Percentiles rank a stretch among this genome's conserved stretches.
phyloP scores from a whole-genome alignment of 192 early-diverging fungal species.

The Linnemannia zychae region DNA sequence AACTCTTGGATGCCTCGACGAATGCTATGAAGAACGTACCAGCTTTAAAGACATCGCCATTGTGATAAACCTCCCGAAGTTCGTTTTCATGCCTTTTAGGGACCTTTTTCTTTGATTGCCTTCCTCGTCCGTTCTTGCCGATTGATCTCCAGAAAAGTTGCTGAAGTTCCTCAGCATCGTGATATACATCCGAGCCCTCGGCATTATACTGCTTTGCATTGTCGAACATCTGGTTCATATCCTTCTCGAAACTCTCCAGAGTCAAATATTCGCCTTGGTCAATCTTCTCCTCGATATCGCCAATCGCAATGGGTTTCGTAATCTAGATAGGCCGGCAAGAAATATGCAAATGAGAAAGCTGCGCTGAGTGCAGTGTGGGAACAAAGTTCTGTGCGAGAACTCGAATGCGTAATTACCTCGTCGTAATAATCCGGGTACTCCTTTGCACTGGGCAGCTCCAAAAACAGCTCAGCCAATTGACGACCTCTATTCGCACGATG shows the following conservation, averaged over 20 bases:
- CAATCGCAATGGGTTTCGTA: conserved; percentile 30
- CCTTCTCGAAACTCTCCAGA: conserved; percentile 75
- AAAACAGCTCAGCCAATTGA: conserved; percentile 77
- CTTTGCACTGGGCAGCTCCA: conserved; percentile 74
- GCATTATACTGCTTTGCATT: conserved; percentile 94
- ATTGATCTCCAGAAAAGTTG: conserved; percentile 24
- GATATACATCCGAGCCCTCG: conserved; percentile 86
- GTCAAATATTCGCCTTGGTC: conserved; percentile 73
- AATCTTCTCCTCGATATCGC: conserved; percentile 67
- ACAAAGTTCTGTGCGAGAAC: conserved; percentile 62
- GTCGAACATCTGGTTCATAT: conserved; percentile 87
- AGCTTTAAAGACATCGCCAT: not conserved
- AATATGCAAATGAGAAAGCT: not conserved
- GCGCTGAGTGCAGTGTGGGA: conserved; percentile 7
- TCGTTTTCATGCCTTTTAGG: conserved; percentile 15
- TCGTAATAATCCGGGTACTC: conserved; percentile 93
- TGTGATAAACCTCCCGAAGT: not conserved
- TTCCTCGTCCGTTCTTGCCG: conserved; percentile 17
- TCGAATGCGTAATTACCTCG: conserved; percentile 82
- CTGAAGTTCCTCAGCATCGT: conserved; percentile 76
- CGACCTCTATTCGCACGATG: conserved; percentile 53
- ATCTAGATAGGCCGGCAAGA: not conserved
- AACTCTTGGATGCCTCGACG: not conserved
- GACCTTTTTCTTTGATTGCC: conserved; percentile 4
- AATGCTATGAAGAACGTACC: not conserved